Conservation (phyloP, 148 eudicot species). For the Arbutus unedo region DNA sequence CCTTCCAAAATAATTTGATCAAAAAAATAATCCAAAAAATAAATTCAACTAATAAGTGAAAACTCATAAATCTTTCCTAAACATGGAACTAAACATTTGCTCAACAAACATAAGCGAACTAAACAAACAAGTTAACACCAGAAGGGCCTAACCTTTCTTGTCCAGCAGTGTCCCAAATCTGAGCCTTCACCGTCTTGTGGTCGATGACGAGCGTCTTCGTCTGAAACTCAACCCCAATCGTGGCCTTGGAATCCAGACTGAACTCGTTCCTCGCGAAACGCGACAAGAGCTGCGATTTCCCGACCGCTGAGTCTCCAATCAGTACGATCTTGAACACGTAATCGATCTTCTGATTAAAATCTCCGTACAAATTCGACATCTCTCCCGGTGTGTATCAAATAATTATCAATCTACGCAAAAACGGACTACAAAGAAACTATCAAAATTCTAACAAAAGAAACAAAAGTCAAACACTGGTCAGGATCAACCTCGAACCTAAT, state of each 20-base stretch:
- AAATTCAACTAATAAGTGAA: too few species aligned
- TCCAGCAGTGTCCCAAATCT: constrained; percentile 45
- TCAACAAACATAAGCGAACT: not conserved
- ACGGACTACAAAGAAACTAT: not conserved
- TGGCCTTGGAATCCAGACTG: constrained; percentile 37
- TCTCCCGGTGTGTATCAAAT: not conserved
- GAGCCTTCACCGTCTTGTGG: constrained; percentile 40
- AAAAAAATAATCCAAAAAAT: too few species aligned
- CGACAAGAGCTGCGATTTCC: constrained; percentile 40
- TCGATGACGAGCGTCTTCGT: constrained; percentile 34
- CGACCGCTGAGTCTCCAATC: constrained; percentile 41
- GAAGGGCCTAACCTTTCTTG: constrained; percentile 30
- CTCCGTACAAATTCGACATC: constrained; percentile 28
- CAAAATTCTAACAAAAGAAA: too few species aligned
- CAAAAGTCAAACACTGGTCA: too few species aligned
- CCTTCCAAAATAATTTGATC: too few species aligned
- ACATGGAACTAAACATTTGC: not conserved
- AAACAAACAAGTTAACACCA: not conserved
- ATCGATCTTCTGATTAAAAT: constrained; percentile 27
- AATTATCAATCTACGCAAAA: not conserved
- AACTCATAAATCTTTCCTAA: too few species aligned
- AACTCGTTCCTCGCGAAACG: constrained; percentile 42
- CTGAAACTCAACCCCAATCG: constrained; percentile 43
- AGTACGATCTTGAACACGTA: constrained; percentile 38
- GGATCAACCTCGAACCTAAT: too few species aligned